phyloP scores from a whole-genome alignment of 768 basidiomycete genomes.

The Pulveroboletus sp. region DNA sequence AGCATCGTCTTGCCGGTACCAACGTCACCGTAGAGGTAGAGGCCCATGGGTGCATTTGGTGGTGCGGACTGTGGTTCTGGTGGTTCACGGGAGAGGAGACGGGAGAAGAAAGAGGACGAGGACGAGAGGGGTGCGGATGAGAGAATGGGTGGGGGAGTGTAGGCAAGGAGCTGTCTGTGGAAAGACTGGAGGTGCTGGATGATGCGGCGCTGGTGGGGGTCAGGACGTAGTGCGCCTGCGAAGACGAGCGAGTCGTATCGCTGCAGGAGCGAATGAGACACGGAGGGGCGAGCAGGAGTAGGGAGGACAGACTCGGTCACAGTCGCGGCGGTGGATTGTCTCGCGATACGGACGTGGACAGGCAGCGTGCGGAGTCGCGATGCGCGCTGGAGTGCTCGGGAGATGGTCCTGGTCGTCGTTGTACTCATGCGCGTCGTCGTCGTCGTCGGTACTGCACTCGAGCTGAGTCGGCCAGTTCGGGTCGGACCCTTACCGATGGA shows the following conservation, averaged over 20 bases:
- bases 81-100: constrained; percentile 28
- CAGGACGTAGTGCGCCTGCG: constrained; percentile 56
- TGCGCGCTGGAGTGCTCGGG: background rate
- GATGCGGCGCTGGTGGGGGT: constrained; percentile 81
- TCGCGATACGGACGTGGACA: constrained; percentile 3
- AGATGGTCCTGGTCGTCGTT: background rate
- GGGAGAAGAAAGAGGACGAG: constrained; percentile 17
- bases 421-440: constrained; percentile 6
- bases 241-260: constrained; percentile 47
- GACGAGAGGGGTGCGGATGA: constrained; percentile 25
- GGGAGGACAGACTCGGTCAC: background rate
- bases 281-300: background rate
- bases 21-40: constrained; percentile 95
- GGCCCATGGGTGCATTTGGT: constrained; percentile 66
- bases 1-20: constrained; percentile 99
- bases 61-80: constrained; percentile 34
- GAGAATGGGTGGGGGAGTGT: constrained; percentile 65
- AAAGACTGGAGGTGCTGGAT: constrained; percentile 77
- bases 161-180: constrained; percentile 63
- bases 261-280: constrained; percentile 25
- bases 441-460: background rate
- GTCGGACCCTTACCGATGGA: constrained; percentile 14
- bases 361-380: constrained; percentile 1
- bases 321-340: constrained; percentile 8
- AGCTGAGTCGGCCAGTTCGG: too few relatives aligned